Base-by-base conservation (phyloP, 352 stramenopile species). In the Globisporangium paroecandrum region DNA sequence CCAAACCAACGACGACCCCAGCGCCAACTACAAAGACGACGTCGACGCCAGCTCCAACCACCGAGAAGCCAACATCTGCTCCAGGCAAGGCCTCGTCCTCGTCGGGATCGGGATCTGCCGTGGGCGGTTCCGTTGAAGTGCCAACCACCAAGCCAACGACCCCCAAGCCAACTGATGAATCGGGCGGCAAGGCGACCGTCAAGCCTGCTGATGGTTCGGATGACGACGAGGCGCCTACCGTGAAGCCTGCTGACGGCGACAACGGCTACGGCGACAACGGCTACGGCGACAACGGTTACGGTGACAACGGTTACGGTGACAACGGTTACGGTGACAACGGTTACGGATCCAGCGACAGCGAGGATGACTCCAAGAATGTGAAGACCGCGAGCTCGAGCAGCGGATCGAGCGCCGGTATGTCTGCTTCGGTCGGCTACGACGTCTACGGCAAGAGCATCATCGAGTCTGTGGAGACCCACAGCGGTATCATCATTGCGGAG, bases 1-100 rank as follows among this genome's bases (percentile, higher is more conserved):
- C 76, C 13, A 82, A 68, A 32, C 76, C 71, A 24, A 62, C 57
- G 57, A 18, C 56, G 29, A 27, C 56, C 18, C 56, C 56, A 47
- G 38, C 34, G 13, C 57, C 57, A 53, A 55, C 62, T 1, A 60
- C 51, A 0, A 67, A 58, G 49, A 41, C 62, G 15, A 67, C 49
- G 5, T 29, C 47, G 5, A 13, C 62, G 20, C 55, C 55, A 43
- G 18, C 32, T 27, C 47, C 62, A 13, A 53, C 62, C 25, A 47
- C 59, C 5, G 20, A 22, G 2, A 55, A 64, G 22, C 27, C 59
- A 27, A 55, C 41, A 2, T 12, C 24, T n/a, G 51, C 62, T 61
- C 18, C 62, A n/a, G 49, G 32, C 24, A 47, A 41, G 34, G 34
- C 51, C 18, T 47, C 62, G 5, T 53, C 62, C 1, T 65, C 56